phyloP scores from a whole-genome alignment of 2,329 filamentous ascomycete species.

The Sporothrix humicola region DNA sequence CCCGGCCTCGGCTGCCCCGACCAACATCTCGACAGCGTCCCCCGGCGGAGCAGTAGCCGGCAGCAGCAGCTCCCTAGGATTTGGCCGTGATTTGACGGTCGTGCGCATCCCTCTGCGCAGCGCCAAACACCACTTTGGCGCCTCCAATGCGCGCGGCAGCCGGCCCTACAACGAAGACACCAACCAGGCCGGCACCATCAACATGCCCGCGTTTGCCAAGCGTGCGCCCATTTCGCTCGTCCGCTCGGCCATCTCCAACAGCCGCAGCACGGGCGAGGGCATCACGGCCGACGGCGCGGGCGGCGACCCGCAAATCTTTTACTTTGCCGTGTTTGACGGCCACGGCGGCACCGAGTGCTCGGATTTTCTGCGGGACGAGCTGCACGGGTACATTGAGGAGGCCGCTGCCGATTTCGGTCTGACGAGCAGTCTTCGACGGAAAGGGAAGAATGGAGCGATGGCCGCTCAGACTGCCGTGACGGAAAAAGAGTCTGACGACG shows the following conservation, averaged over 20 bases:
- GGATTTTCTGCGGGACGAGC: constrained; percentile 78
- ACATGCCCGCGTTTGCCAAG: constrained; percentile 89
- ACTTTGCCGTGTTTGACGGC: constrained; percentile 95
- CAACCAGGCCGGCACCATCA: constrained; percentile 91
- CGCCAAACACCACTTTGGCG: constrained; percentile 96
- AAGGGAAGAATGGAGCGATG: constrained; percentile 40
- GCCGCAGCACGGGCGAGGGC: constrained; percentile 61
- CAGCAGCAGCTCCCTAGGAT: constrained; percentile 37
- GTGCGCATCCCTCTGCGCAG: constrained; percentile 92
- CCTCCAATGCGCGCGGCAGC: constrained; percentile 76
- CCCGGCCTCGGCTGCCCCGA: constrained; percentile 51
- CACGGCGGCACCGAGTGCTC: constrained; percentile 92
- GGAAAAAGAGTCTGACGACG: neutral
- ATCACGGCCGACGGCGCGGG: constrained; percentile 72
- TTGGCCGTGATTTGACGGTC: constrained; percentile 79
- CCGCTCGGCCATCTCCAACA: constrained; percentile 53
- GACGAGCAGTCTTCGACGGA: constrained; percentile 70
- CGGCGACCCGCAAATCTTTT: constrained; percentile 95
- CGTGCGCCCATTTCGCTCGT: constrained; percentile 70
- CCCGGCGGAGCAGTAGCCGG: constrained; percentile 55
- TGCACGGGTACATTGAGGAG: constrained; percentile 89
- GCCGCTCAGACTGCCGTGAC: constrained; percentile 12
- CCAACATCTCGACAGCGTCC: constrained; percentile 41
- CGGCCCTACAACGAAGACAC: constrained; percentile 92
- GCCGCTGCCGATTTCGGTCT: constrained; percentile 78